Percentiles rank a stretch among this genome's conserved stretches.
Conservation (phyloP, 192 early-diverging fungal genomes). For the Coemansia sp. region DNA sequence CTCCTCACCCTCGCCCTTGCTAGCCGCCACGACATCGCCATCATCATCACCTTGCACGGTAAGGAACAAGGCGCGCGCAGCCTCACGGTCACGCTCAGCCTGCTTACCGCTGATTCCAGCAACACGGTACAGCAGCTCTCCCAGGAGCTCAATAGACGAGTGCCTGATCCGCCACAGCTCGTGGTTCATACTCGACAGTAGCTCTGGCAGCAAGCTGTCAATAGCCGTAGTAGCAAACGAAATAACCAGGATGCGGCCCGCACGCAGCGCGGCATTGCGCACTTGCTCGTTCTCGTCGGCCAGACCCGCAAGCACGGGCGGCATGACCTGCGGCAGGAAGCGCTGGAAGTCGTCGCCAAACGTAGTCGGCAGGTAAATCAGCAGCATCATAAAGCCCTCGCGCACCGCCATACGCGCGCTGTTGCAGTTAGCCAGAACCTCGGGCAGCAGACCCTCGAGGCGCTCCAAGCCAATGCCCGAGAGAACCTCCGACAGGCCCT, state of each 20-base stretch:
- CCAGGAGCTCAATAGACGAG: conserved; percentile 92
- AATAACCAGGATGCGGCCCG: conserved; percentile 91
- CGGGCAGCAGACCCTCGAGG: conserved; percentile 87
- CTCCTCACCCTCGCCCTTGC: conserved; percentile 9
- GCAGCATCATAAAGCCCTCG: conserved; percentile 96
- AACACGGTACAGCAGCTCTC: conserved; percentile 92
- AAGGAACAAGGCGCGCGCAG: conserved; percentile 44
- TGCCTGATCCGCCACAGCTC: conserved; percentile 97
- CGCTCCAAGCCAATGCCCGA: conserved; percentile 85
- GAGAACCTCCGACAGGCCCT: conserved; percentile 94
- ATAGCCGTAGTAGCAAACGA: conserved; percentile 89
- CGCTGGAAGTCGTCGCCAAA: conserved; percentile 91
- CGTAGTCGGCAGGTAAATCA: conserved; percentile 95
- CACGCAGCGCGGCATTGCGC: conserved; percentile 88
- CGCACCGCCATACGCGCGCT: conserved; percentile 78
- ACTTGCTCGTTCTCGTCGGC: conserved; percentile 96
- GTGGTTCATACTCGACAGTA: conserved; percentile 89
- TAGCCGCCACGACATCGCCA: conserved; percentile 61
- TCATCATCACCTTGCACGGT: conserved; percentile 32
- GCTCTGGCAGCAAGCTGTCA: conserved; percentile 87
- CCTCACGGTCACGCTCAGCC: conserved; percentile 52
- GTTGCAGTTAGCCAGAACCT: conserved; percentile 80
- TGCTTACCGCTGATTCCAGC: conserved; percentile 80
- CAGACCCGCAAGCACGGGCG: conserved; percentile 86
- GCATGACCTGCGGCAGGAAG: conserved; percentile 86